Conservation (phyloP, 768 basidiomycete genomes). For the Polyporus arcularius region DNA sequence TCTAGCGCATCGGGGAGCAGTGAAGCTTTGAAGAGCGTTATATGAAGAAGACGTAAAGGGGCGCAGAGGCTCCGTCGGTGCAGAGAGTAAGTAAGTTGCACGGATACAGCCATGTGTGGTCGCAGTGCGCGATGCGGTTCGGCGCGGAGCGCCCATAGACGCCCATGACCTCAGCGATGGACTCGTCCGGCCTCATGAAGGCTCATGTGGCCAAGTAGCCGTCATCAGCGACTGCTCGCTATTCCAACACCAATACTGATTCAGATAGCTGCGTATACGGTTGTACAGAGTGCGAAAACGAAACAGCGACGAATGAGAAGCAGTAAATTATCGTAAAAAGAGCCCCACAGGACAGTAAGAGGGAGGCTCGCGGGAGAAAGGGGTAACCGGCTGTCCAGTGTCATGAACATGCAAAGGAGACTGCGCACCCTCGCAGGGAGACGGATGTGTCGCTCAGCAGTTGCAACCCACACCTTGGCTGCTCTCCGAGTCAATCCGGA, state of each 20-base stretch:
- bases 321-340: conserved; percentile 22
- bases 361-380: conserved; percentile 15
- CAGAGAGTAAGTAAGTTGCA: background rate
- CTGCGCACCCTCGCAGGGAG: background rate
- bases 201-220: background rate
- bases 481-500: conserved; percentile 92
- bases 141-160: background rate
- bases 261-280: conserved; percentile 20
- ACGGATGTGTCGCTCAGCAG: conserved; percentile 50
- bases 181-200: background rate
- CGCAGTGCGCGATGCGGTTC: no score
- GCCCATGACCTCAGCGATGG: background rate
- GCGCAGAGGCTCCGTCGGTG: background rate
- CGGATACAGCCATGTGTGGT: background rate
- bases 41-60: conserved; percentile 4
- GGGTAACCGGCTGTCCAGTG: conserved; percentile 25
- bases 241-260: conserved; percentile 23
- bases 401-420: conserved; percentile 8
- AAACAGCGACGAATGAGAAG: conserved; percentile 15
- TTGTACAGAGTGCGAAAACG: conserved; percentile 21
- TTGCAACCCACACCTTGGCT: conserved; percentile 92
- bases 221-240: background rate
- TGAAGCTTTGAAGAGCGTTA: background rate
- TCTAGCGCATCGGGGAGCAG: conserved; percentile 11
- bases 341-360: conserved; percentile 5